Evolutionary conservation across 31 red algal genomes (phyloP).

Genomic region (Odonthalia washingtoniensis): DNA sequence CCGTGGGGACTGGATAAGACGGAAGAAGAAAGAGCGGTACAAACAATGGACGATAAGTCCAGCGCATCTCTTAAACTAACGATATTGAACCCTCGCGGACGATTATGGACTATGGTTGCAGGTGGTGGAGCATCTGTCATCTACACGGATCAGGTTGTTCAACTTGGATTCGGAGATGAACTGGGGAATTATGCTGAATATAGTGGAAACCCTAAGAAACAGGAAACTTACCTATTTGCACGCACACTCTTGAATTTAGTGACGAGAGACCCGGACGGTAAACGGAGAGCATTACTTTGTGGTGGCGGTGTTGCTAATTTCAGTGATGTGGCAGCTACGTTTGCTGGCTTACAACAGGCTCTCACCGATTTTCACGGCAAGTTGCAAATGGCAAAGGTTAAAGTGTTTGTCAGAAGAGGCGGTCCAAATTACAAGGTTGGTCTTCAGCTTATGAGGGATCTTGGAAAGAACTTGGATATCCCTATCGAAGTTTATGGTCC

Average conservation of each 20-base stretch:
- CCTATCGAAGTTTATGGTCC: slow-evolving; percentile 98
- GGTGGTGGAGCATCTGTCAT: slow-evolving; percentile 98
- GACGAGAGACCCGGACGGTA: slow-evolving; percentile 84
- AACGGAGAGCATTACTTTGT: slow-evolving; percentile 72
- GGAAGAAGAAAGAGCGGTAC: slow-evolving; percentile 79
- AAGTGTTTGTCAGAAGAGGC: slow-evolving; percentile 95
- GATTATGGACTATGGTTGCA: slow-evolving; percentile 99
- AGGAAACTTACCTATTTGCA: slow-evolving; percentile 99
- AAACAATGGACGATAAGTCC: slow-evolving; percentile 95
- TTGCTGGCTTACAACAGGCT: slow-evolving; percentile 96
- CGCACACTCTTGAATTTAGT: slow-evolving; percentile 87
- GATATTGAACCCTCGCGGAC: slow-evolving; percentile 86
- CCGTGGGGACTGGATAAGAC: slow-evolving; percentile 86
- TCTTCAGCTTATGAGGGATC: slow-evolving; percentile 90
- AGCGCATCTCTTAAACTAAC: slow-evolving; percentile 94
- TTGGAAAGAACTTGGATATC: slow-evolving; percentile 88
- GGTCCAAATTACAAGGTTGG: slow-evolving; percentile 98
- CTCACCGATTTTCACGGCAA: slow-evolving; percentile 96
- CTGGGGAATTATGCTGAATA: slow-evolving; percentile 99
- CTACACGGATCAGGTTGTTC: slow-evolving; percentile 96
- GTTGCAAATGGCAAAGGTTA: slow-evolving; percentile 91
- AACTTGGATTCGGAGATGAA: slow-evolving; percentile 94
- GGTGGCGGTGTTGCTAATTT: slow-evolving; percentile 99
- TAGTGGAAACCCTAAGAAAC: slow-evolving; percentile 96
- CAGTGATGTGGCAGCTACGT: slow-evolving; percentile 97